Conservation (phyloP, 2,329 filamentous ascomycete species). For the Fusarium redolens region DNA sequence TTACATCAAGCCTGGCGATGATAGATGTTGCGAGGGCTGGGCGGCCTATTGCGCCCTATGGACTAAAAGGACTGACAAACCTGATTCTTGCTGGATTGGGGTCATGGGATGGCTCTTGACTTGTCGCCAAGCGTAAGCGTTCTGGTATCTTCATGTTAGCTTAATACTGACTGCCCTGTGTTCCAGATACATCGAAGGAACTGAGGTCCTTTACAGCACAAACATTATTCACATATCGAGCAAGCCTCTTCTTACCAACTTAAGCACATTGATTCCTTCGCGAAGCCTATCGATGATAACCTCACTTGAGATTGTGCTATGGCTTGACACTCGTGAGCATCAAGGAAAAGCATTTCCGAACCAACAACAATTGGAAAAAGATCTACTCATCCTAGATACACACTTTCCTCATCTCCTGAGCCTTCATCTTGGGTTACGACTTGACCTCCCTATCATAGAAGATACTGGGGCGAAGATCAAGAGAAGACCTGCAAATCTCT, state of each 20-base stretch:
- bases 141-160: background rate
- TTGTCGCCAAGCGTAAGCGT: constrained; percentile 1
- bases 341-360: accelerated
- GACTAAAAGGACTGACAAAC: background rate
- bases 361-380: accelerated
- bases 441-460: background rate
- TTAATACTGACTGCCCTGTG: background rate
- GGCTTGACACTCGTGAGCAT: accelerated
- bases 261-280: background rate
- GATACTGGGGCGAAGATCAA: background rate
- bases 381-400: background rate
- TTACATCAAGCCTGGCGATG: background rate
- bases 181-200: background rate
- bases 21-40: background rate
- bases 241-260: background rate
- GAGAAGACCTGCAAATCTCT: background rate
- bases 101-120: background rate
- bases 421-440: background rate
- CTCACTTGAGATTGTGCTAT: background rate
- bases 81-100: background rate
- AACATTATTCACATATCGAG: constrained; percentile 1
- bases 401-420: background rate
- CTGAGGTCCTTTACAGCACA: background rate
- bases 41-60: background rate
- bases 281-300: background rate